A percentile compares a stretch with the other conserved stretches of the same genome.
These are phyloP conservation scores for Pyricularia grisea DNA, from an alignment of 2,329 filamentous ascomycete genomes.

Conservation along the genomic window DNA sequence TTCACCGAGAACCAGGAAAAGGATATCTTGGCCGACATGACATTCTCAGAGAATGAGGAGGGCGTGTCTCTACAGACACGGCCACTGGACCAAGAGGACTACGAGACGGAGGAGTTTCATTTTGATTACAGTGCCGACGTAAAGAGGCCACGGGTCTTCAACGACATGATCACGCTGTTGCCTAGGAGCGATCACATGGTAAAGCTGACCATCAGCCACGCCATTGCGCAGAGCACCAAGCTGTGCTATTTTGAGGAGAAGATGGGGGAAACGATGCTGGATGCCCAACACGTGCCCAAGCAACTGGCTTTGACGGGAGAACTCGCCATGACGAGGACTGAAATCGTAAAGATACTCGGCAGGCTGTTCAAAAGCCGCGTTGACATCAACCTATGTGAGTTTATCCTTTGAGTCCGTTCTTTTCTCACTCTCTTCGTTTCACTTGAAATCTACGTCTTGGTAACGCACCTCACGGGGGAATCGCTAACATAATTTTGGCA, in stretches of 20 bases:
- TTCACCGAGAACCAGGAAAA: slow-evolving; percentile 93
- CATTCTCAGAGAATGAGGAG: slow-evolving; percentile 67
- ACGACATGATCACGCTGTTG: slow-evolving; percentile 97
- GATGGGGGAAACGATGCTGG: slow-evolving; percentile 89
- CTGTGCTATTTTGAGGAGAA: slow-evolving; percentile 92
- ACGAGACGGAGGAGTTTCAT: slow-evolving; percentile 96
- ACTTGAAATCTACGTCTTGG: too few species aligned
- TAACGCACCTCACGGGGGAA: background rate
- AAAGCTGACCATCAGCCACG: slow-evolving; percentile 94
- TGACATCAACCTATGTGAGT: slow-evolving; percentile 93
- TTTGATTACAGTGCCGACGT: slow-evolving; percentile 91
- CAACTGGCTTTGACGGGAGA: slow-evolving; percentile 81
- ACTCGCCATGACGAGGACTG: slow-evolving; percentile 80
- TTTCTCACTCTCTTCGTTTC: background rate
- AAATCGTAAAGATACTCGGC: slow-evolving; percentile 88
- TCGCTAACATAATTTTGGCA: slow-evolving; percentile 10
- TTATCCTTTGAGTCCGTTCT: background rate
- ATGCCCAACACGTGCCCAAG: slow-evolving; percentile 87
- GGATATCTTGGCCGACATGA: slow-evolving; percentile 88
- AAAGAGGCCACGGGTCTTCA: slow-evolving; percentile 84
- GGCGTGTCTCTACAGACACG: slow-evolving; percentile 61
- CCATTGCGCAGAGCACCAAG: slow-evolving; percentile 95
- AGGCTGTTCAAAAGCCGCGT: slow-evolving; percentile 88
- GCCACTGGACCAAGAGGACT: slow-evolving; percentile 78
- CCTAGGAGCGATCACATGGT: slow-evolving; percentile 95